These are phyloP conservation scores for Rhodotorula sp. DNA, from an alignment of 1,284 basidiomycete genomes.

Conservation along the genomic window DNA sequence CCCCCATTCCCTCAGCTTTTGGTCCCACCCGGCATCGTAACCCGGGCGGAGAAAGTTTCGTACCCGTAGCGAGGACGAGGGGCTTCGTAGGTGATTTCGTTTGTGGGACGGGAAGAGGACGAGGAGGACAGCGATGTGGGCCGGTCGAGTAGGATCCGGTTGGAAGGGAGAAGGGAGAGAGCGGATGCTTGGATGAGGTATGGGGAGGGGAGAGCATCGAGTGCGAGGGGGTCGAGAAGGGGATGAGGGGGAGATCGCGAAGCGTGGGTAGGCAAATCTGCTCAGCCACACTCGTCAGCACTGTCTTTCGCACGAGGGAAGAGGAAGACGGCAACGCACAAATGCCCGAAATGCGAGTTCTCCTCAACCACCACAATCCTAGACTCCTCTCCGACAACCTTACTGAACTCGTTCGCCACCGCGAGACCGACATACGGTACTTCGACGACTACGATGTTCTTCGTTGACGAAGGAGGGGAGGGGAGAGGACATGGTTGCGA, in stretches of 20 bases:
- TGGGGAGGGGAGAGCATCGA: slow-evolving; percentile 34
- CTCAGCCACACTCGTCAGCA: too few species aligned
- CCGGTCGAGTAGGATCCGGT: not conserved
- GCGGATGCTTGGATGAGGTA: slow-evolving; percentile 24
- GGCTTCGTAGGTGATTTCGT: slow-evolving; percentile 47
- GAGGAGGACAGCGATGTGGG: not conserved
- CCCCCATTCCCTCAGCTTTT: slow-evolving; percentile 42
- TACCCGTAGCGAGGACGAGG: slow-evolving; percentile 48
- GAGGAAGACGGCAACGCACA: slow-evolving; percentile 31
- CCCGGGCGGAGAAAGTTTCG: slow-evolving; percentile 44
- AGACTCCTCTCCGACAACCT: slow-evolving; percentile 18
- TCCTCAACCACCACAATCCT: slow-evolving; percentile 43
- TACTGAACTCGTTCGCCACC: slow-evolving; percentile 38
- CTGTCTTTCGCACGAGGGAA: not conserved
- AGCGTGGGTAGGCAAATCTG: slow-evolving; percentile 28
- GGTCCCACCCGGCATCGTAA: slow-evolving; percentile 35
- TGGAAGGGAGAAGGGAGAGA: slow-evolving; percentile 5
- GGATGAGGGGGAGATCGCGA: slow-evolving; percentile 34
- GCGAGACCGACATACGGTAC: slow-evolving; percentile 41
- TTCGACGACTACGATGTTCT: slow-evolving; percentile 42
- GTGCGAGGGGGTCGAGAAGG: slow-evolving; percentile 13
- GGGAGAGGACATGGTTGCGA: too few species aligned
- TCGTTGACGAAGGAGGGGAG: not conserved
- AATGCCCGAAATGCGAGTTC: slow-evolving; percentile 45
- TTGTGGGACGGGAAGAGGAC: not conserved